Base-by-base conservation (phyloP, 805 yeast genomes). In the Starmerella vaccinii region DNA sequence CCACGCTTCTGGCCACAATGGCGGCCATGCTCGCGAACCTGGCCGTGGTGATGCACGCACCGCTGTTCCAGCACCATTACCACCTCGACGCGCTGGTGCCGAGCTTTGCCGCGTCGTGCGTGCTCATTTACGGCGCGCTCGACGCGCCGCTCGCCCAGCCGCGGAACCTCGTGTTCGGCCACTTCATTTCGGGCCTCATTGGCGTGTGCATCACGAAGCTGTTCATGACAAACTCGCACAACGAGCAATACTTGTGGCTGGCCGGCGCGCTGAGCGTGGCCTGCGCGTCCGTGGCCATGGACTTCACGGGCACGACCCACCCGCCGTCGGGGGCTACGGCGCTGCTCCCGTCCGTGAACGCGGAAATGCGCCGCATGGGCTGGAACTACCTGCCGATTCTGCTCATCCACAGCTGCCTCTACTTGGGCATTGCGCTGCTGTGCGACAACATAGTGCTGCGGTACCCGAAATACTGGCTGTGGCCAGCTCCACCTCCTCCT, bases 291-390 rank as follows among this genome's bases (percentile, higher is more conserved):
- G 77, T 76, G 10, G 62, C 66, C 2, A 79, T 79, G 82, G 64
- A 74, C 13, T 54, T 78, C 0, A 62, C 72, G 5, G 77, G 77
- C 54, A 74, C 80, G 51, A 75, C 78, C 1, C 86, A 81, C 61
- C 87, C 87, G 0, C 87, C 87, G 0, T 80, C 81, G 1, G 87
- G 87, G 2, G 85, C 86, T 1, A 73, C 81, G 9, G 84, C 86
- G 0, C 59, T 81, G 33, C 63, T 81, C 8, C 83, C 85, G 0
- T 64, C 72, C 1, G 59, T 75, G 0, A 81, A 78, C 47, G 73
- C 61, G 0, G 55, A 59, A 7, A 66, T 79, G 3, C 62, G 76
- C 12, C 56, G 46, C 3, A 68, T 80, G 73, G 75, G 84, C 45
- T 81, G 86, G 87, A 77, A 81, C 77, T 80, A 74, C 57, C 58